Percentiles rank a stretch among this genome's conserved stretches.
phyloP scores from a whole-genome alignment of 371 early-diverging fungal species.

The Mucor racemosus region DNA sequence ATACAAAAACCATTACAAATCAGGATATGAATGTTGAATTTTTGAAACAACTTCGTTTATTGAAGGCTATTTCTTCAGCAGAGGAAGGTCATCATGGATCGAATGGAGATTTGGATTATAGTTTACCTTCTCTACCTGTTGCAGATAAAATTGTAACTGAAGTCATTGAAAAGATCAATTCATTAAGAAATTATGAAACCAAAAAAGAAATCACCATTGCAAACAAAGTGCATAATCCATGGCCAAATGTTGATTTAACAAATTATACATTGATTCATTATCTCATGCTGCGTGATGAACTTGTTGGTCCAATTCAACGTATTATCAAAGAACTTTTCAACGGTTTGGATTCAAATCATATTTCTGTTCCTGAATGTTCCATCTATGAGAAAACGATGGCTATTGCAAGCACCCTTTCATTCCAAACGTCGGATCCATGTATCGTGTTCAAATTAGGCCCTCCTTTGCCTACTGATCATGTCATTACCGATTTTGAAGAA shows the following conservation, averaged over 20 bases:
- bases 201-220: neutral
- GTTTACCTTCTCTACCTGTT: conserved; percentile 14
- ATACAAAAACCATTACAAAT: neutral
- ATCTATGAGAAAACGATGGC: conserved; percentile 1
- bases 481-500: conserved; percentile 17
- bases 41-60: neutral
- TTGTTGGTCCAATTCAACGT: conserved; percentile 28
- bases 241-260: conserved; percentile 22
- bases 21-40: neutral
- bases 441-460: conserved; percentile 19
- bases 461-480: neutral
- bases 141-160: conserved; percentile 12
- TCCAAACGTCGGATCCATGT: conserved; percentile 8
- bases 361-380: neutral
- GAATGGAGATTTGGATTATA: neutral
- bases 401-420: neutral
- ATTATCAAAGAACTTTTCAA: conserved; percentile 12
- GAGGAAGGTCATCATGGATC: neutral
- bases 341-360: neutral
- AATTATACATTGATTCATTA: conserved; percentile 36
- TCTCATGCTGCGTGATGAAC: conserved; percentile 34
- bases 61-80: neutral
- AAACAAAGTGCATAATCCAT: conserved; percentile 16
- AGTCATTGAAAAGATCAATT: conserved; percentile 1
- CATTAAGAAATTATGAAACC: neutral